Conservation (phyloP, 495 filamentous ascomycete species). For the Aspergillus ellipticus region DNA sequence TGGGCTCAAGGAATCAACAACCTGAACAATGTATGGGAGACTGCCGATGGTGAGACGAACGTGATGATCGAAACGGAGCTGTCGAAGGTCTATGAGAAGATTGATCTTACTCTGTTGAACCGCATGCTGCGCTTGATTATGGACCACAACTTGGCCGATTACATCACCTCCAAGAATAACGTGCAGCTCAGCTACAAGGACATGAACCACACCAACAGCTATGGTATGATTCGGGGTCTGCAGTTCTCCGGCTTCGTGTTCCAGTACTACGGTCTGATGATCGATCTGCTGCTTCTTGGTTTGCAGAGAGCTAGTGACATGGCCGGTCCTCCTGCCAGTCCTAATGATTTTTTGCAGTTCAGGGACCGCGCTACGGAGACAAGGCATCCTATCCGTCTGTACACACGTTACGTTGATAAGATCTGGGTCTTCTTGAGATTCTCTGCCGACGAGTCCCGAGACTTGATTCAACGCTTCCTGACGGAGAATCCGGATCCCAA, state of each 20-base stretch:
- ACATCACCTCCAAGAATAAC: slow-evolving; percentile 99
- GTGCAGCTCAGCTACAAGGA: slow-evolving; percentile 99
- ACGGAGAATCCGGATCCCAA: slow-evolving; percentile 99
- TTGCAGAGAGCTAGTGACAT: slow-evolving; percentile 95
- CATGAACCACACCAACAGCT: slow-evolving; percentile 99
- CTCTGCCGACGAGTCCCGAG: slow-evolving; percentile 86
- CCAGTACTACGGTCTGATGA: slow-evolving; percentile 96
- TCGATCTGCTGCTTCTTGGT: slow-evolving; percentile 89
- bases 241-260: slow-evolving; percentile 99
- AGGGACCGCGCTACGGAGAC: slow-evolving; percentile 85
- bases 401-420: slow-evolving; percentile 95
- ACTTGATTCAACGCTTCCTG: slow-evolving; percentile 95
- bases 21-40: slow-evolving; percentile 95
- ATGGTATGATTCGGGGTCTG: slow-evolving; percentile 94
- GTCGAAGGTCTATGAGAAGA: slow-evolving; percentile 99
- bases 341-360: slow-evolving; percentile 99
- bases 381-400: slow-evolving; percentile 90
- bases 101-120: slow-evolving; percentile 94
- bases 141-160: slow-evolving; percentile 99
- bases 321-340: slow-evolving; percentile 90
- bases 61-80: slow-evolving; percentile 99
- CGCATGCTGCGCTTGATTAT: slow-evolving; percentile 91
- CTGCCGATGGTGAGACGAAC: slow-evolving; percentile 91
- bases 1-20: slow-evolving; percentile 99
- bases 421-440: slow-evolving; percentile 99